Base-by-base conservation (phyloP, 305 asterid genomes). In the Fraxinus latifolia region DNA sequence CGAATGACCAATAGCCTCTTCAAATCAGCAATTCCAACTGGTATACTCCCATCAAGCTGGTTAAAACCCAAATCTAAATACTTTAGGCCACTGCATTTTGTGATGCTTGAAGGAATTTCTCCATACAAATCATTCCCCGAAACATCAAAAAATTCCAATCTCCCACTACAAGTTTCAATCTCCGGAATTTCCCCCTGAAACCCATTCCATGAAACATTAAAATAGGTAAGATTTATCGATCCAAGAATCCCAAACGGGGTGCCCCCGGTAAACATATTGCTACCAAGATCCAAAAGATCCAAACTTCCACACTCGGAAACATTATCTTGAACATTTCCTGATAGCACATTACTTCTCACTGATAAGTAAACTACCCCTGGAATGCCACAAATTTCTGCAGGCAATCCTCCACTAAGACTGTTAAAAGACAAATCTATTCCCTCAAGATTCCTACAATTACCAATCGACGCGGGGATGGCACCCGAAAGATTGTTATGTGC, bases 351-450 rank as follows among this genome's bases (percentile, higher is more conserved):
- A 83, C 89, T 89, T 86, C 97, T 91, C 84, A 95, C 91, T 6
- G 99, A 92, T 82, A 95, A 87, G 85, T 87, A 94, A 42, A 72
- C 80, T 86, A 95, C 73, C 53, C 82, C 47, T 0, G 98, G 85
- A 84, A 71, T 87, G 79, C 83, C 65, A 79, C 98, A 93, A 14
- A 72, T 73, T 80, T 89, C 89, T 6, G 84, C 79, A 60, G 98
- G 98, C 77, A 95, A 82, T 21, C 34, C 88, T 29, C 97, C 97
- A 77, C n/a, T 87, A 9, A 95, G 90, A 42, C 84, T 77, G 58
- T 95, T 95, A 74, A 89, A 93, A 47, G 99, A 95, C 81, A 95
- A 88, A 86, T 95, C 97, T 17, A 95, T 79, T 83, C 98, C 99
- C 88, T 93, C 93, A 53, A 95, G 93, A 88, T 87, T 88, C 77